Conservation (phyloP, 2,329 filamentous ascomycete genomes). For the Nemania serpens region DNA sequence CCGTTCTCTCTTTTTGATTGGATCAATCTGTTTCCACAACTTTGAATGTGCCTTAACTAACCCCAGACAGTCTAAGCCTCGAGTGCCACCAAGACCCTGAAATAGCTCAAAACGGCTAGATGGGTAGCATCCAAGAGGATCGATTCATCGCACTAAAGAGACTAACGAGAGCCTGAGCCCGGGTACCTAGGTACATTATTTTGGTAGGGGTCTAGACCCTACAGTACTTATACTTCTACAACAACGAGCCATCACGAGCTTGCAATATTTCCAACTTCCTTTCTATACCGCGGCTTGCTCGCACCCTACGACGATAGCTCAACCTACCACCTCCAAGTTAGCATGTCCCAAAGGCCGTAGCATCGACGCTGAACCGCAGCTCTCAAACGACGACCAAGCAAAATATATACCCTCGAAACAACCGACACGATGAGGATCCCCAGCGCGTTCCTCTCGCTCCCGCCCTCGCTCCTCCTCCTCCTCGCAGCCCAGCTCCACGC, state of each 20-base stretch:
- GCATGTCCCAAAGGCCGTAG: not conserved
- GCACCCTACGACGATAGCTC: no score
- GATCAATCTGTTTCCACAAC: not conserved
- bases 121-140: no score
- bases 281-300: not conserved
- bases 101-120: no score
- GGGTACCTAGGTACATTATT: no score
- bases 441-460: constrained; percentile 23
- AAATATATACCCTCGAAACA: no score
- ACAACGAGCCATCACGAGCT: constrained; percentile 3
- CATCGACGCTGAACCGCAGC: not conserved
- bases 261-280: not conserved
- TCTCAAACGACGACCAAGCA: no score
- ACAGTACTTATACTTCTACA: no score
- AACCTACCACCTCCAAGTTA: not conserved
- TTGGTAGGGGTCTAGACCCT: no score
- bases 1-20: not conserved
- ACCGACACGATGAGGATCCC: constrained; percentile 20
- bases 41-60: no score
- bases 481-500: constrained; percentile 47
- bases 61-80: no score
- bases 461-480: constrained; percentile 46
- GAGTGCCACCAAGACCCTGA: constrained; percentile 7
- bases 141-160: no score
- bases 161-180: no score